A percentile compares a stretch with the other conserved stretches of the same genome.
phyloP scores from a whole-genome alignment of 1,284 basidiomycete species.

The Puccinia novopanici region DNA sequence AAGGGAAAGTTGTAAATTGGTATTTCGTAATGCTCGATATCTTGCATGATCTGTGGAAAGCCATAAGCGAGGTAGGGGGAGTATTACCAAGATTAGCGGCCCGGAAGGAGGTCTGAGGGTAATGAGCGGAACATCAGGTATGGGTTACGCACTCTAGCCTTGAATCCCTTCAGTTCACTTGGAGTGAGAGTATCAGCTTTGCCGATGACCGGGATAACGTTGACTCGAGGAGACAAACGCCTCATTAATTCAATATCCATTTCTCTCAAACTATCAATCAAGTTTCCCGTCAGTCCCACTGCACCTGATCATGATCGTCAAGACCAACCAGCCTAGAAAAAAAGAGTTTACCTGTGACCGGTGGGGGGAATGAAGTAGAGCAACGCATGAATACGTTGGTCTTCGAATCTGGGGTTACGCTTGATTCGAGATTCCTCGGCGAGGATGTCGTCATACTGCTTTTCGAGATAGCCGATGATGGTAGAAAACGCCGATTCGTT shows the following conservation, averaged over 20 bases:
- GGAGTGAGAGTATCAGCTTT: conserved; percentile 95
- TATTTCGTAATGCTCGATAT: conserved; percentile 97
- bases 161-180: conserved; percentile 86
- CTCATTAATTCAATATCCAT: conserved; percentile 99
- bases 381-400: conserved; percentile 88
- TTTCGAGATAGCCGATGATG: conserved; percentile 93
- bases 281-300: not conserved
- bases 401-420: conserved; percentile 98
- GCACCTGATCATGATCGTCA: not conserved
- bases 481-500: conserved; percentile 76
- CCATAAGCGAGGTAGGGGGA: not conserved
- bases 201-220: conserved; percentile 97
- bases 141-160: conserved; percentile 73
- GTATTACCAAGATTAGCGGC: not conserved
- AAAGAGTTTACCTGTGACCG: conserved; percentile 66
- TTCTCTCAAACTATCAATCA: conserved; percentile 69
- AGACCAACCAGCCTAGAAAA: not conserved
- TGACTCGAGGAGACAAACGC: conserved; percentile 90
- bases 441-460: conserved; percentile 98
- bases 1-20: conserved; percentile 79
- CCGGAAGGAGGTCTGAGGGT: not conserved
- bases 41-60: conserved; percentile 83
- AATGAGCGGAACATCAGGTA: not conserved
- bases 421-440: conserved; percentile 99
- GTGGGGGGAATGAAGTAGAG: conserved; percentile 98